Conservation (phyloP, 352 stramenopile genomes). For the Phytophthora cryptogea region DNA sequence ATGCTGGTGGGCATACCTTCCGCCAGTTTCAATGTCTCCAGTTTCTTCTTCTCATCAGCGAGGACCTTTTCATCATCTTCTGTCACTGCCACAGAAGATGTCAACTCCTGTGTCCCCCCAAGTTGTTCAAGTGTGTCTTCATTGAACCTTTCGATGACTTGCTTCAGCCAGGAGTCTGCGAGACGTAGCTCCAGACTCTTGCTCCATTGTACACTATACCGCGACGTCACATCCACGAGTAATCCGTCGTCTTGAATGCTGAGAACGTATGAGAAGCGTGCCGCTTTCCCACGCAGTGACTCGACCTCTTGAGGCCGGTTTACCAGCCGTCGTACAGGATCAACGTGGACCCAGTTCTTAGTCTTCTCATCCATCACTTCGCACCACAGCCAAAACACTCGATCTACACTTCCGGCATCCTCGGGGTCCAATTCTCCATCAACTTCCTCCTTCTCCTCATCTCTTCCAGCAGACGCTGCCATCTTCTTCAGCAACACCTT, state of each 20-base stretch:
- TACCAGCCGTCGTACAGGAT: constrained; percentile 54
- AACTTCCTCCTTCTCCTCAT: constrained; percentile 19
- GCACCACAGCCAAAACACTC: constrained; percentile 62
- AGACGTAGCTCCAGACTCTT: constrained; percentile 58
- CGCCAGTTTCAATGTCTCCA: constrained; percentile 40
- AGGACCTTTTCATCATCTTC: constrained; percentile 26
- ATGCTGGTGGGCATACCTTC: constrained; percentile 82
- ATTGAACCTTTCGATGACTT: constrained; percentile 51
- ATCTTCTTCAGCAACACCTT: constrained; percentile 26
- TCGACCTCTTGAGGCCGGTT: constrained; percentile 56
- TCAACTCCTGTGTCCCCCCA: not conserved
- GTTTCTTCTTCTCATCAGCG: constrained; percentile 37
- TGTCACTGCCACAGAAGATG: constrained; percentile 1
- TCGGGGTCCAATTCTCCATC: constrained; percentile 13
- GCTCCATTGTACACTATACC: constrained; percentile 70
- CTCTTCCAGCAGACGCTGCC: constrained; percentile 1
- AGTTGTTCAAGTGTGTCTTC: constrained; percentile 13
- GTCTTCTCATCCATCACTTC: constrained; percentile 66
- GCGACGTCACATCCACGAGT: constrained; percentile 65
- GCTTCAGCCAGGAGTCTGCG: constrained; percentile 56
- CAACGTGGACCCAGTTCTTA: constrained; percentile 63
- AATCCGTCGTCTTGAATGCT: constrained; percentile 50
- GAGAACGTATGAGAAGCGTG: constrained; percentile 68
- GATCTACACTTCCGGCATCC: not conserved
- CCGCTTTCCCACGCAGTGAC: constrained; percentile 45